A percentile compares a stretch with the other conserved stretches of the same genome.
Conservation (phyloP, 306 rosid genomes). For the Neltuma alba region DNA sequence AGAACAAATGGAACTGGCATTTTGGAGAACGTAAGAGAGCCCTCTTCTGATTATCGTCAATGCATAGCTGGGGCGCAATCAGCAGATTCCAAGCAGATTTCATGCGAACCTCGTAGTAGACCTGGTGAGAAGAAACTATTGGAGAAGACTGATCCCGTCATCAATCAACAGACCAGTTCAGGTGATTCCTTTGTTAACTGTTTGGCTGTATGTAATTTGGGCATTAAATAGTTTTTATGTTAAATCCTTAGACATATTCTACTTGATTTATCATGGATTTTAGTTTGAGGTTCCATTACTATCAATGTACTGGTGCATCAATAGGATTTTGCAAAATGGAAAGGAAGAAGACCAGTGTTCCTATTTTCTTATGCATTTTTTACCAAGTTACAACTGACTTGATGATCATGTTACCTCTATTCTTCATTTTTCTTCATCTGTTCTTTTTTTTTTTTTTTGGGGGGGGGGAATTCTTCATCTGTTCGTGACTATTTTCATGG, state of each 20-base stretch:
- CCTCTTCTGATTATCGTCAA: slow-evolving; percentile 34
- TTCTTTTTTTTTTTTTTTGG: too few relatives aligned
- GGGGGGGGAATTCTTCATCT: neutral
- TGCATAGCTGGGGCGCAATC: slow-evolving; percentile 23
- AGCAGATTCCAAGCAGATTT: slow-evolving; percentile 28
- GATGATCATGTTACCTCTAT: neutral
- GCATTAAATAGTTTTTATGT: neutral
- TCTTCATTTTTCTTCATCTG: neutral
- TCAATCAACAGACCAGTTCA: slow-evolving; percentile 34
- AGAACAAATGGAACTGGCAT: slow-evolving; percentile 54
- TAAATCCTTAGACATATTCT: slow-evolving; percentile 1
- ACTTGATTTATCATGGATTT: slow-evolving; percentile 4
- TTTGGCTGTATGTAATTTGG: neutral
- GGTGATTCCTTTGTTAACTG: slow-evolving; percentile 44
- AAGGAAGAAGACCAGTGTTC: neutral
- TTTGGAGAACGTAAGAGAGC: slow-evolving; percentile 46
- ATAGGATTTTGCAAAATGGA: neutral
- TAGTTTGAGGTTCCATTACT: neutral
- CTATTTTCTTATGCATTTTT: neutral
- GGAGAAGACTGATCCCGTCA: slow-evolving; percentile 23
- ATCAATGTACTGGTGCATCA: neutral
- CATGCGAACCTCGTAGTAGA: slow-evolving; percentile 4
- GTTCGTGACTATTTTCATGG: slow-evolving; percentile 16
- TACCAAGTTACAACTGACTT: neutral
- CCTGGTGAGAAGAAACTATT: slow-evolving; percentile 26